phyloP scores from a whole-genome alignment of 345 rosid species.

The Kernera saxatilis region DNA sequence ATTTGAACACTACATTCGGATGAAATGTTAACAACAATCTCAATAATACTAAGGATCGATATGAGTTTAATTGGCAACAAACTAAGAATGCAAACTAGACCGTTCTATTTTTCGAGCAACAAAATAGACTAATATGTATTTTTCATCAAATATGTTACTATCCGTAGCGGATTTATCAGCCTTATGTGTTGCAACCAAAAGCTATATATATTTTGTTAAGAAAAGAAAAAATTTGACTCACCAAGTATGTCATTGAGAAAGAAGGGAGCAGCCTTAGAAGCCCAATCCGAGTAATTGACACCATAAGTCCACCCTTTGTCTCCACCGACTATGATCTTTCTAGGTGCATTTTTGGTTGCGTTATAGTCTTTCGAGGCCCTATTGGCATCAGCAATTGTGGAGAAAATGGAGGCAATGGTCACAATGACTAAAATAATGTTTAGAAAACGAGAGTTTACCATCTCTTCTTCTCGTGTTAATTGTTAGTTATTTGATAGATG shows the following conservation, averaged over 20 bases:
- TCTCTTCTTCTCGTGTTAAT: neutral
- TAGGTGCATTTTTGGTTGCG: slow-evolving; percentile 23
- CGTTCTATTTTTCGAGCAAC: too few relatives aligned
- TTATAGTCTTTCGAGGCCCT: slow-evolving; percentile 15
- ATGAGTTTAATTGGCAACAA: too few relatives aligned
- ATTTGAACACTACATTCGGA: slow-evolving; percentile 60
- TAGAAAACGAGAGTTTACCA: slow-evolving; percentile 9
- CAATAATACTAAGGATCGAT: too few relatives aligned
- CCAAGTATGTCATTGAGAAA: slow-evolving; percentile 62
- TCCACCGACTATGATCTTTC: slow-evolving; percentile 57
- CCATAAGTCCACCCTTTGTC: slow-evolving; percentile 63
- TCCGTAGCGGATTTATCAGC: too few relatives aligned
- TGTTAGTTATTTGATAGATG: neutral
- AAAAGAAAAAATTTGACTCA: slow-evolving; percentile 11
- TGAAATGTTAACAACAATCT: too few relatives aligned
- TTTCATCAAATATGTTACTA: too few relatives aligned
- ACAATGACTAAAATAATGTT: slow-evolving; percentile 7
- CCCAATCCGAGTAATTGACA: slow-evolving; percentile 57
- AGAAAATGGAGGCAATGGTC: neutral
- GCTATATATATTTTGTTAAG: neutral
- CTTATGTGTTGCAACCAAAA: neutral
- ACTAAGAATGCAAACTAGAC: too few relatives aligned
- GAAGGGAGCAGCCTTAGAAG: slow-evolving; percentile 49
- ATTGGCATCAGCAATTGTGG: slow-evolving; percentile 21
- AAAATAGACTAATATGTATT: too few relatives aligned